These are phyloP conservation scores for Ochromonas danica DNA, from an alignment of 108 stramenopile species.

Conservation along the genomic window DNA sequence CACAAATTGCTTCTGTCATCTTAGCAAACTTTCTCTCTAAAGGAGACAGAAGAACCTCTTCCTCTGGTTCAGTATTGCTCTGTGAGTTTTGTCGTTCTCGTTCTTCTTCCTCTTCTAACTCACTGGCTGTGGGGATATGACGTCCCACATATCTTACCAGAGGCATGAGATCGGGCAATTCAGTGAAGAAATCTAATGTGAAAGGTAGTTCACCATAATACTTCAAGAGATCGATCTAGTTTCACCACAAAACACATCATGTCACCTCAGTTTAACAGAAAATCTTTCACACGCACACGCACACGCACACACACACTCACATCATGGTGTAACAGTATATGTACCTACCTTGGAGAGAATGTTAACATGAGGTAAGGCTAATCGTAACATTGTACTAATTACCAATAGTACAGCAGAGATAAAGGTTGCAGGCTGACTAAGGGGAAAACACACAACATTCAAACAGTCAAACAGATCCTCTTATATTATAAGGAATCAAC, in stretches of 20 bases:
- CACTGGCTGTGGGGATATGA: too few species aligned
- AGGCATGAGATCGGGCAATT: constrained; percentile 43
- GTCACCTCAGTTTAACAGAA: too few species aligned
- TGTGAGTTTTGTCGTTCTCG: background rate
- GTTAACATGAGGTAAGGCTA: constrained; percentile 91
- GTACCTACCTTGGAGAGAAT: constrained; percentile 74
- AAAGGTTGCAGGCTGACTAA: constrained; percentile 62
- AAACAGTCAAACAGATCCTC: background rate
- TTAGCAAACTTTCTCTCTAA: constrained; percentile 28
- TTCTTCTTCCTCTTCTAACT: background rate
- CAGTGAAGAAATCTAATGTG: constrained; percentile 58
- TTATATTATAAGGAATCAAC: background rate
- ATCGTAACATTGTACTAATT: constrained; percentile 85
- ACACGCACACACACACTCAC: too few species aligned
- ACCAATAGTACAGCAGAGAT: constrained; percentile 85
- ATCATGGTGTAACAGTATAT: too few species aligned
- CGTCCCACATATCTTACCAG: background rate
- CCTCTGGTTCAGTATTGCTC: background rate
- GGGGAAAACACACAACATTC: background rate
- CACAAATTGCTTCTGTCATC: constrained; percentile 53
- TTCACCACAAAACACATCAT: too few species aligned
- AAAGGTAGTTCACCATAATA: constrained; percentile 52
- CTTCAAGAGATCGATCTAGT: constrained; percentile 69
- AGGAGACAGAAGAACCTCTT: background rate
- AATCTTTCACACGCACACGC: too few species aligned